Evolutionary conservation across 192 early-diverging fungal genomes (phyloP), one percentile per base, ranked within the genome.

Genomic region (Phycomyces nitens): DNA sequence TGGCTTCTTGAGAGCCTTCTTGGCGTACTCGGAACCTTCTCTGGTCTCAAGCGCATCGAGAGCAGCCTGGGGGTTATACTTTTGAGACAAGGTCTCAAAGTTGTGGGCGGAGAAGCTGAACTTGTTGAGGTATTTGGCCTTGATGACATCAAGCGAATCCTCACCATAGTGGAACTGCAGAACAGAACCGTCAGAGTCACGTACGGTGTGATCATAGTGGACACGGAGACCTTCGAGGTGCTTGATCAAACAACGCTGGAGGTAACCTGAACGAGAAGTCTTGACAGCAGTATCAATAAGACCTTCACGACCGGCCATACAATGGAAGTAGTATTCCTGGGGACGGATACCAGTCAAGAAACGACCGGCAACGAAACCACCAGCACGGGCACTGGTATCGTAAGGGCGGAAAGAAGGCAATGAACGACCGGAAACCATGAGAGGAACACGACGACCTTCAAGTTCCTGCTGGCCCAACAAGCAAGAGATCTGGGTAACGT

Each of bases 231-330:
- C 93, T 82, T 99, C 97, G 72, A 99, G 74, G 65, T 96, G 95
- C 84, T 99, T 99, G 72, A 99, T 96, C 63, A 99, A 83, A 82
- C 97, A 98, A 71, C 97, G 92, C 76, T 99, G 97, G 62, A 99
- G 77, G 72, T 99, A 99, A 34, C 97, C 97, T 15, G 97, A 98
- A 63, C 94, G 89, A 51, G 96, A 95, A 0, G 97, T 99, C 82
- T 99, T 99, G 74, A 99, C 97, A 62, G 97, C 97, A 8, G 97
- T 99, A 82, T 99, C 97, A 60, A 99, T 98, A n/a, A 99, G 80
- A 62, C 97, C 97, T 83, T 99, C 97, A 77, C 97, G 91, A 70
- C 97, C 97, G 62, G 96, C 96, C 97, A 99, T 99, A 69, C 94
- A 90, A 77, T 93, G 90, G 82, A 91, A 93, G 75, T 88, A 90